A percentile compares a stretch with the other conserved stretches of the same genome.
These are phyloP conservation scores for Avena insularis DNA, from an alignment of 176 grass and related monocot genomes.

Conservation along the genomic window DNA sequence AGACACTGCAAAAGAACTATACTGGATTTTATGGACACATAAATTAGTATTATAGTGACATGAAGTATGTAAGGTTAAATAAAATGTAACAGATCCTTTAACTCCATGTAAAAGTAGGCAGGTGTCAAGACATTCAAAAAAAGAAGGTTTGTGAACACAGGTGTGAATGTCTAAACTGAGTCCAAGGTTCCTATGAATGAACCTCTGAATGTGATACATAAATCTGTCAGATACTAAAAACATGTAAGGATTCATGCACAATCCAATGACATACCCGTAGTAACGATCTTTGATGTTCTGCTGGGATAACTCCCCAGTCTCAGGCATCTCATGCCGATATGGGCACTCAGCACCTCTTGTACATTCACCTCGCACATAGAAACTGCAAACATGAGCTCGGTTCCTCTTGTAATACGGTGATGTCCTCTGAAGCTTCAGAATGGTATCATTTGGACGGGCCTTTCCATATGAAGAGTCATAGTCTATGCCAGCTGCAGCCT, in stretches of 20 bases:
- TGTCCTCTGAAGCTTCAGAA: constrained; percentile 97
- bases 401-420: constrained; percentile 99
- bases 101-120: background rate
- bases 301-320: constrained; percentile 95
- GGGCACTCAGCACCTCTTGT: constrained; percentile 96
- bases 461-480: constrained; percentile 93
- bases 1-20: background rate
- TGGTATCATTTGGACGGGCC: constrained; percentile 83
- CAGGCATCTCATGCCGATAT: constrained; percentile 99
- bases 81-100: constrained; percentile 11
- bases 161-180: background rate
- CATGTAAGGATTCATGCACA: background rate
- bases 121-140: background rate
- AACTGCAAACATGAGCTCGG: constrained; percentile 95
- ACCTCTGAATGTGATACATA: background rate
- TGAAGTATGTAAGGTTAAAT: background rate
- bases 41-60: background rate
- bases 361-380: constrained; percentile 95
- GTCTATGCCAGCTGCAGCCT: constrained; percentile 95
- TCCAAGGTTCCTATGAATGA: background rate
- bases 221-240: constrained; percentile 14
- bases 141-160: background rate
- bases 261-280: constrained; percentile 75
- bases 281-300: constrained; percentile 99
- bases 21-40: background rate